phyloP scores from a whole-genome alignment of 2,329 filamentous ascomycete species.

The Scedosporium apiospermum region DNA sequence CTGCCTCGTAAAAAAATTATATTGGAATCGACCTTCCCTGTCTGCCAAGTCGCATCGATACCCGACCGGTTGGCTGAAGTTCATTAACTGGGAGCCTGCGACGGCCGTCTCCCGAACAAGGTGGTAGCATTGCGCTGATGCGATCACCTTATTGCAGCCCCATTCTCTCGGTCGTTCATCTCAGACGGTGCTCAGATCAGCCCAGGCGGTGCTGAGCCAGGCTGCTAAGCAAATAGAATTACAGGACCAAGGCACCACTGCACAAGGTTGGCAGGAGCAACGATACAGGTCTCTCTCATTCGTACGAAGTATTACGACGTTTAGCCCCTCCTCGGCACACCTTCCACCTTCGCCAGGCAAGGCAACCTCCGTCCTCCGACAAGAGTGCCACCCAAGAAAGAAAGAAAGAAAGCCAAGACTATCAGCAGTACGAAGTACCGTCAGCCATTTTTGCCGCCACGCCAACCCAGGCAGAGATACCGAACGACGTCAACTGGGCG shows the following conservation, averaged over 20 bases:
- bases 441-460: not conserved
- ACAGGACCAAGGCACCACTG: not conserved
- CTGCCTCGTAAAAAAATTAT: not conserved
- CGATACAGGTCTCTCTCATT: too few relatives aligned
- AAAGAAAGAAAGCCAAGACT: not conserved
- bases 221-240: not conserved
- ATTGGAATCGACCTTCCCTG: not conserved
- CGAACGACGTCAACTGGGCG: conserved; percentile 3
- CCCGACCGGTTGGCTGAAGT: not conserved
- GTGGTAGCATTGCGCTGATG: not conserved
- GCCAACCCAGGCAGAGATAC: not conserved
- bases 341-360: not conserved
- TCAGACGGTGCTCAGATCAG: not conserved
- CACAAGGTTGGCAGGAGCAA: too few relatives aligned
- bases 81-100: not conserved
- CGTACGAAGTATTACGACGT: too few relatives aligned
- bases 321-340: not conserved
- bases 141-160: not conserved
- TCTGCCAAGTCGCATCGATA: not conserved
- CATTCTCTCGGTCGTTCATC: conserved; percentile 1
- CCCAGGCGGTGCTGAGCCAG: not conserved
- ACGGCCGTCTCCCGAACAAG: not conserved
- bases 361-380: not conserved
- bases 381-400: not conserved
- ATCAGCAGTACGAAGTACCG: not conserved